phyloP scores from a whole-genome alignment of 164 flowering plant species.

The Magnolia sinica region DNA sequence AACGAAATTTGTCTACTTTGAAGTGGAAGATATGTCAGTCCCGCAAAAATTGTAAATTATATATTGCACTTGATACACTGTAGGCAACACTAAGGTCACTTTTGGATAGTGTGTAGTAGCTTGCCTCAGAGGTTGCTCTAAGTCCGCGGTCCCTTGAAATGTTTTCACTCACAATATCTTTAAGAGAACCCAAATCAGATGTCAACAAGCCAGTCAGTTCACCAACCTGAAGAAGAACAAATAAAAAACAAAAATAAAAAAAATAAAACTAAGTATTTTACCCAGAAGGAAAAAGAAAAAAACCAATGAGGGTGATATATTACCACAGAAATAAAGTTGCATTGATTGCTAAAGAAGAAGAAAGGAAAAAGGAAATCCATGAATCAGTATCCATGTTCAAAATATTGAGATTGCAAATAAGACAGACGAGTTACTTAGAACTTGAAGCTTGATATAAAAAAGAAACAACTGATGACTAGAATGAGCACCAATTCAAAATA shows the following conservation, averaged over 20 bases:
- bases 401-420: not conserved
- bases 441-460: not conserved
- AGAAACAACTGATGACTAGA: not conserved
- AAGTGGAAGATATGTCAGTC: not conserved
- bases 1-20: not conserved
- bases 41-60: not conserved
- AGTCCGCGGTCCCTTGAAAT: slow-evolving; percentile 95
- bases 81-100: slow-evolving; percentile 48
- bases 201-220: slow-evolving; percentile 85
- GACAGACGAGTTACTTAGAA: not conserved
- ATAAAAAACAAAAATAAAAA: not conserved
- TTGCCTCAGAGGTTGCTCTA: slow-evolving; percentile 98
- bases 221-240: slow-evolving; percentile 59
- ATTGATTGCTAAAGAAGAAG: not conserved
- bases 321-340: not conserved
- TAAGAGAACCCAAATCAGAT: slow-evolving; percentile 88
- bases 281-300: no score
- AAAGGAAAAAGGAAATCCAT: not conserved
- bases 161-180: slow-evolving; percentile 80
- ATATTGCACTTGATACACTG: not conserved
- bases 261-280: not conserved
- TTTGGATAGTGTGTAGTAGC: slow-evolving; percentile 60
- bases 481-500: not conserved
- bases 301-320: not conserved
- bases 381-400: not conserved